phyloP scores from a whole-genome alignment of 768 basidiomycete species.

The Naematelia aurantialba region DNA sequence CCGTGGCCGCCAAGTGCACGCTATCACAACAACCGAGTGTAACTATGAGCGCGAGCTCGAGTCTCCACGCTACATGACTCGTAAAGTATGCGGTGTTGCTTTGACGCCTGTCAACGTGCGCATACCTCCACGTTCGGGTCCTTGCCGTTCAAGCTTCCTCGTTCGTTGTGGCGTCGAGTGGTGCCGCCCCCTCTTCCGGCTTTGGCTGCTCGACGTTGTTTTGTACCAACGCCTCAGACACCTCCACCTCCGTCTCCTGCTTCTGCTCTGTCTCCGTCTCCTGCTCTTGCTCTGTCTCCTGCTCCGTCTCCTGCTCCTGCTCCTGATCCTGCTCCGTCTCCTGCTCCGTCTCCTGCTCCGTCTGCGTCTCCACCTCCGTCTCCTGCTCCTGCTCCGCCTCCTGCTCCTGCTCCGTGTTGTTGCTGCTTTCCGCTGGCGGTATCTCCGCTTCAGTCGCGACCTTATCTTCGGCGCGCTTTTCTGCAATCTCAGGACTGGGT shows the following conservation, averaged over 20 bases:
- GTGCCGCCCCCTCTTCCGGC: neutral
- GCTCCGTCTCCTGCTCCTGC: neutral
- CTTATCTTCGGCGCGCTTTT: neutral
- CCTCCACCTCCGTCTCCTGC: no score
- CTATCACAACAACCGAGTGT: no score
- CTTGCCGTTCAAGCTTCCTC: neutral
- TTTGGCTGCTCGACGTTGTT: neutral
- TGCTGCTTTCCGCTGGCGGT: no score
- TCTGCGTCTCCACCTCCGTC: no score
- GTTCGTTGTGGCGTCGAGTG: neutral
- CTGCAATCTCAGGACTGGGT: neutral
- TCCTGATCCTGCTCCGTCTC: neutral
- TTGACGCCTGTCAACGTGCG: no score
- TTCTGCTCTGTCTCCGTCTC: neutral
- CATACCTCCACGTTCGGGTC: no score
- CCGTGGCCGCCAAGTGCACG: no score
- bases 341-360: neutral
- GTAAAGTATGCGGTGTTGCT: no score
- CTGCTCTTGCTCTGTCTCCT: neutral
- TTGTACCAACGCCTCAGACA: no score
- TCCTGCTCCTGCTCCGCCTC: neutral
- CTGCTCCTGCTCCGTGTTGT: neutral
- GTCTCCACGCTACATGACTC: no score
- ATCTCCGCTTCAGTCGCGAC: no score
- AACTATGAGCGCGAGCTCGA: no score